Base-by-base conservation (phyloP, 495 filamentous ascomycete species). In the Talaromyces nanjingensis region DNA sequence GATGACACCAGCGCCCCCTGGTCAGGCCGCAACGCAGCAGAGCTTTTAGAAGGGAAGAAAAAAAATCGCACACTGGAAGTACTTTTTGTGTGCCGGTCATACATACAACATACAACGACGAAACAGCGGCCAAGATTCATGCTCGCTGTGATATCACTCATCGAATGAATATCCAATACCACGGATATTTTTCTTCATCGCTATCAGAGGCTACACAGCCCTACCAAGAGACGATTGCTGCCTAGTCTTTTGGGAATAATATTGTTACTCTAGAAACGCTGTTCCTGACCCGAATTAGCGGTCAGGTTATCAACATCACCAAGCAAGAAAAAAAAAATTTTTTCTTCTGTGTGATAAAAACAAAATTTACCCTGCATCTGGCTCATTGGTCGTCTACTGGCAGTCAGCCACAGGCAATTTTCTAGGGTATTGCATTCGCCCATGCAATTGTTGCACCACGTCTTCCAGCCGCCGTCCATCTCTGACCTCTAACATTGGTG, bases 1-100 rank as follows among this genome's bases (percentile, higher is more conserved):
- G 25, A 62, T 53, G 60, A 54, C 60, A 62, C 60, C 60, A 62
- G 45, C 60, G 39, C 60, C 60, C 52, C 56, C 60, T 62, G 60
- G 60, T 62, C 42, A 62, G 60, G 60, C 60, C 60, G 60, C 60
- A 27, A 42, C 52, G 60, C 60, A 54, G 42, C 42, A 54, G 22
- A 53, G 60, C 33, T 18, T 54, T 53, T 52, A 16, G 42, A 54
- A 54, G 29, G 42, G 25, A 52, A 54, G 20, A 54, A 54, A 49
- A 54, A 49, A 62, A 62, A 54, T 22, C 57, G 33, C 57, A 14
- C 57, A 22, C 29, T 42, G 20, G 12, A 42, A 60, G n/a, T 37
- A 60, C 33, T 4, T 22, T 59, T 33, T 22, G n/a, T 59, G 25
- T 20, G n/a, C n/a, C n/a, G 18, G 45, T 20, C 45, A 49, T 20